phyloP scores from a whole-genome alignment of 352 stramenopile genomes.

The Achlya hypogyna region DNA sequence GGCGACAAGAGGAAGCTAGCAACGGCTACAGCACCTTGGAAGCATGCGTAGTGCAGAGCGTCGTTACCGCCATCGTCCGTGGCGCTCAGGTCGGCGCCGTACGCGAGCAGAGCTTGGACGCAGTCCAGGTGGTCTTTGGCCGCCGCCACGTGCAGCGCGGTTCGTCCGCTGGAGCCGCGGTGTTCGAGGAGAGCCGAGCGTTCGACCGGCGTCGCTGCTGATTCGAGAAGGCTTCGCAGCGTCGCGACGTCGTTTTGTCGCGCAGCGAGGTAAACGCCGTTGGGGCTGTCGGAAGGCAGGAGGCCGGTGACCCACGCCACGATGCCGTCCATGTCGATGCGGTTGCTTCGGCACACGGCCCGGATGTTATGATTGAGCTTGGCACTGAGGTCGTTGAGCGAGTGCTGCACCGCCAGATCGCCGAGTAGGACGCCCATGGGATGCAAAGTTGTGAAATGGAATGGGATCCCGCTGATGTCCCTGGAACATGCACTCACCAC shows the following conservation, averaged over 20 bases:
- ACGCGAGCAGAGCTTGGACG: background rate
- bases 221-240: background rate
- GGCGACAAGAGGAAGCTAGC: background rate
- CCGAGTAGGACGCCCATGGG: too few relatives aligned
- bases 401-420: too few relatives aligned
- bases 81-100: background rate
- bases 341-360: too few relatives aligned
- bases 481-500: too few relatives aligned
- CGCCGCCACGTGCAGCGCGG: background rate
- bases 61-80: background rate
- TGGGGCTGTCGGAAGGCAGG: background rate
- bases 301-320: too few relatives aligned
- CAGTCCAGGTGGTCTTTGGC: background rate
- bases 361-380: too few relatives aligned
- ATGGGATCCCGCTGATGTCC: too few relatives aligned
- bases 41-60: slow-evolving; percentile 2
- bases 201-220: background rate
- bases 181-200: background rate
- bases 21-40: background rate
- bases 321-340: too few relatives aligned
- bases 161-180: slow-evolving; percentile 5
- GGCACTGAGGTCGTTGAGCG: too few relatives aligned
- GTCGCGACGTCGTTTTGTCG: slow-evolving; percentile 11
- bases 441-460: too few relatives aligned
- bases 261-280: background rate